Conservation (phyloP, 2,329 filamentous ascomycete genomes). For the Colletotrichum theobromicola region DNA sequence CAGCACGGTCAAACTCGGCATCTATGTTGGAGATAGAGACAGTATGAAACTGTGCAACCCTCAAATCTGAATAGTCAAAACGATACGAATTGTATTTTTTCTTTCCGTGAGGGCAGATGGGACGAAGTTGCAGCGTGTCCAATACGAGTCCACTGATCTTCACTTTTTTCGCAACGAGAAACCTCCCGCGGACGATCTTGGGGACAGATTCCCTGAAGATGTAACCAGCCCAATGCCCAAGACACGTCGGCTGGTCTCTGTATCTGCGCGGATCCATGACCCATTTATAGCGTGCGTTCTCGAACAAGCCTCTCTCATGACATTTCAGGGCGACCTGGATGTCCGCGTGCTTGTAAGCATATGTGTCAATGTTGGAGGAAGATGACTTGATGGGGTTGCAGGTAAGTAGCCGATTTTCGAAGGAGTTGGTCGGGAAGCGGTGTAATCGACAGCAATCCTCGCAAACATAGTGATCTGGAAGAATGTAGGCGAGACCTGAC, state of each 20-base stretch:
- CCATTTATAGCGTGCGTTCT: background rate
- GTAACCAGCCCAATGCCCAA: too few species aligned
- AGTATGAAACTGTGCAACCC: too few species aligned
- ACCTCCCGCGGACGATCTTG: background rate
- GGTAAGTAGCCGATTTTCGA: too few species aligned
- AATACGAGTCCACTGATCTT: background rate
- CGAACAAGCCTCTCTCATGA: background rate
- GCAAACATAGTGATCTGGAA: background rate
- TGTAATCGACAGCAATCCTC: background rate
- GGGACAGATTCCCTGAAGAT: background rate
- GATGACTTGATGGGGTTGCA: background rate
- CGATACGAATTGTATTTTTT: too few species aligned
- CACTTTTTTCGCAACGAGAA: background rate
- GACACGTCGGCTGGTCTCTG: too few species aligned
- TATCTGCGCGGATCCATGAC: background rate
- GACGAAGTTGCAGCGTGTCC: background rate
- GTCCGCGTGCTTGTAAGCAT: background rate
- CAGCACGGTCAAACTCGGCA: background rate
- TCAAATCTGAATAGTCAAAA: too few species aligned
- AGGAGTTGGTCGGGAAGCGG: too few species aligned
- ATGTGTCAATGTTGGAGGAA: accelerated
- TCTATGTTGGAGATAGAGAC: too few species aligned
- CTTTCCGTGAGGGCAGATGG: background rate
- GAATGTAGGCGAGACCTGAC: background rate
- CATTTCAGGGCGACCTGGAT: background rate